Percentiles rank a stretch among this genome's conserved stretches.
Evolutionary conservation across 1,284 basidiomycete species (phyloP).

Genomic region (Moesziomyces sp.): DNA sequence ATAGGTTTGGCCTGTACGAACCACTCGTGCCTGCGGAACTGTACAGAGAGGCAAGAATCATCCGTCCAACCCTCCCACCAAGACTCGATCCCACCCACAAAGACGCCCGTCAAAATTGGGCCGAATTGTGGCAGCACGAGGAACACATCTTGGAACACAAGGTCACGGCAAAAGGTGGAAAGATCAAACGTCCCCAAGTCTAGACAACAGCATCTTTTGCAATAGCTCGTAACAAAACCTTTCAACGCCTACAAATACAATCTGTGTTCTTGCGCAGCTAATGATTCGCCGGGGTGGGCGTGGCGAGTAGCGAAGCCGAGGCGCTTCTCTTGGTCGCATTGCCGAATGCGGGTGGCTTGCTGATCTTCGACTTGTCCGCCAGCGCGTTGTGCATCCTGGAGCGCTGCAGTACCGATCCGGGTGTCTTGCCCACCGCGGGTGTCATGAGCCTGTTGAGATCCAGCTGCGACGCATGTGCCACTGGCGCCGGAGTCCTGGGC

Average conservation of each 20-base stretch:
- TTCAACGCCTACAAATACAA: neutral
- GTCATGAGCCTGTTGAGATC: conserved; percentile 37
- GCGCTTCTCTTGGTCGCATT: conserved; percentile 17
- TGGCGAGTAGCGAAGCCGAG: conserved; percentile 15
- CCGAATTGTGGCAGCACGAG: conserved; percentile 23
- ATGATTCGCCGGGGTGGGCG: neutral
- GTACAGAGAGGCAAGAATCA: conserved; percentile 39
- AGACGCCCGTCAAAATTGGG: conserved; percentile 5
- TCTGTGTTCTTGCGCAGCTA: neutral
- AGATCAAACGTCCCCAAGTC: conserved; percentile 28
- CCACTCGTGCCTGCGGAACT: conserved; percentile 20
- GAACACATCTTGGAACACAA: conserved; percentile 20
- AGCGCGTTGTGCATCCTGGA: conserved; percentile 46
- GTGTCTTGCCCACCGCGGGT: conserved; percentile 40
- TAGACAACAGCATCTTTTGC: neutral
- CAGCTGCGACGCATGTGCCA: conserved; percentile 17
- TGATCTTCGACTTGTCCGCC: conserved; percentile 29
- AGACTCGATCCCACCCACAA: conserved; percentile 1
- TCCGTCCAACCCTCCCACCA: conserved; percentile 19
- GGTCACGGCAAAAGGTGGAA: conserved; percentile 20
- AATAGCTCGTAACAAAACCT: too few species aligned
- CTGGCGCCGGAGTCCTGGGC: conserved; percentile 23
- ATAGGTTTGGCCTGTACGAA: conserved; percentile 13
- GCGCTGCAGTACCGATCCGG: conserved; percentile 35
- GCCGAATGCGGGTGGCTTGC: conserved; percentile 20